Percentiles rank a stretch among this genome's conserved stretches.
phyloP scores from a whole-genome alignment of 176 grass and related monocot species.

The Oryza meridionalis region DNA sequence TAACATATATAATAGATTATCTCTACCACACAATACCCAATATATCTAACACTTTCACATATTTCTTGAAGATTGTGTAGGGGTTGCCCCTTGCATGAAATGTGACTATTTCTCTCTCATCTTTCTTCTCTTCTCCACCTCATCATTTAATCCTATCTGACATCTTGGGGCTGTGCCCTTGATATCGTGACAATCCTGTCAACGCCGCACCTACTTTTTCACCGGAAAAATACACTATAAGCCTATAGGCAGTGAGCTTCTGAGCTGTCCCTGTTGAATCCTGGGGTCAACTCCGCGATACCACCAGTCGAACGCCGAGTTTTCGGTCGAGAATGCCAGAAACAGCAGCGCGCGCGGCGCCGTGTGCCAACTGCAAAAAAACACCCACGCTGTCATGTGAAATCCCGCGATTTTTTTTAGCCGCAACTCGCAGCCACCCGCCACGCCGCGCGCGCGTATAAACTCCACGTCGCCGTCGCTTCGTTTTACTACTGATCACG shows the following conservation, averaged over 20 bases:
- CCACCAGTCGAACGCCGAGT: neutral
- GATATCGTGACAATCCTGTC: neutral
- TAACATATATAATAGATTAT: no score
- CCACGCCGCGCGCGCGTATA: no score
- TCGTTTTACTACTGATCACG: neutral
- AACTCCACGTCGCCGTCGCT: neutral
- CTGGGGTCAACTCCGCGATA: slow-evolving; percentile 16
- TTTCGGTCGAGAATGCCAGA: neutral
- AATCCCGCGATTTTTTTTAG: slow-evolving; percentile 11
- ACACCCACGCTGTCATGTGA: neutral
- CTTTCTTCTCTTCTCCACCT: no score
- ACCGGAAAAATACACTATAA: neutral
- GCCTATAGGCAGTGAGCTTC: neutral
- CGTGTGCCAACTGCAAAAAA: slow-evolving; percentile 4
- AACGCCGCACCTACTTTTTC: neutral
- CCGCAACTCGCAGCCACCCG: neutral
- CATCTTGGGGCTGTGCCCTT: no score
- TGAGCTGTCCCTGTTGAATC: neutral
- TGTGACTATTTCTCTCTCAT: no score
- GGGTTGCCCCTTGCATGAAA: no score
- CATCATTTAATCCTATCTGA: no score
- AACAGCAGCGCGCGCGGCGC: slow-evolving; percentile 52
- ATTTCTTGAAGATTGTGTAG: no score
- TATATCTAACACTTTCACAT: no score
- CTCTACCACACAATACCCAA: no score